These are phyloP conservation scores for Decorospora gaudefroyi DNA, from an alignment of 2,329 filamentous ascomycete genomes.

Conservation along the genomic window DNA sequence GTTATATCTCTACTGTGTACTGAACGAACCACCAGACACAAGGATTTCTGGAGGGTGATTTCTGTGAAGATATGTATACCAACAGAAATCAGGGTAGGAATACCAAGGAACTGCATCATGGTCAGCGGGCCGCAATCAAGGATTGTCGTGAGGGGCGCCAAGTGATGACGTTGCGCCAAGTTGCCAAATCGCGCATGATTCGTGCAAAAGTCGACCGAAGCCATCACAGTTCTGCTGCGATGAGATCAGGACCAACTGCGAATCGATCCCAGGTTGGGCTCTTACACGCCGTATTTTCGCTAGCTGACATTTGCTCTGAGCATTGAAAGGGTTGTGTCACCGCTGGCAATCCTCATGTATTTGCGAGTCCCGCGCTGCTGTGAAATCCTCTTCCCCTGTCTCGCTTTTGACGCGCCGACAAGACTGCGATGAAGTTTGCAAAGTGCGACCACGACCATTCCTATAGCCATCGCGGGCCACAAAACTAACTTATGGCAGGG, in stretches of 20 bases:
- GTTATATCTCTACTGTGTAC: no score
- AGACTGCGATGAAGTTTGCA: conserved; percentile 62
- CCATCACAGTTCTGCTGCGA: conserved; percentile 3
- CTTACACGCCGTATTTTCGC: no score
- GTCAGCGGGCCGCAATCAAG: neutral
- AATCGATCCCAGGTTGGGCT: no score
- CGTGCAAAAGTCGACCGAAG: conserved; percentile 6
- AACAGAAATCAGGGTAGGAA: neutral
- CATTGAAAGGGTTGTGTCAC: neutral
- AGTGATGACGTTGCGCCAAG: conserved; percentile 15
- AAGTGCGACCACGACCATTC: conserved; percentile 56
- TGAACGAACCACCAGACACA: no score
- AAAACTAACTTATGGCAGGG: conserved; percentile 52
- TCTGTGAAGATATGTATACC: no score
- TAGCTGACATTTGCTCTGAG: neutral
- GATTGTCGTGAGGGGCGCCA: neutral
- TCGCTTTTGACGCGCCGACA: conserved; percentile 16
- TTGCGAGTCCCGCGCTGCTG: conserved; percentile 1
- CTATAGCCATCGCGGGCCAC: conserved; percentile 1
- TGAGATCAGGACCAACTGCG: no score
- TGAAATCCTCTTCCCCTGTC: neutral
- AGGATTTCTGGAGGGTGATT: no score
- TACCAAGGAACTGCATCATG: neutral
- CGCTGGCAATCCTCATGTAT: neutral
- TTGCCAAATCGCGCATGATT: conserved; percentile 18